These are phyloP conservation scores for Yamadazyma paraphyllophila DNA, from an alignment of 805 yeast species.

Conservation along the genomic window DNA sequence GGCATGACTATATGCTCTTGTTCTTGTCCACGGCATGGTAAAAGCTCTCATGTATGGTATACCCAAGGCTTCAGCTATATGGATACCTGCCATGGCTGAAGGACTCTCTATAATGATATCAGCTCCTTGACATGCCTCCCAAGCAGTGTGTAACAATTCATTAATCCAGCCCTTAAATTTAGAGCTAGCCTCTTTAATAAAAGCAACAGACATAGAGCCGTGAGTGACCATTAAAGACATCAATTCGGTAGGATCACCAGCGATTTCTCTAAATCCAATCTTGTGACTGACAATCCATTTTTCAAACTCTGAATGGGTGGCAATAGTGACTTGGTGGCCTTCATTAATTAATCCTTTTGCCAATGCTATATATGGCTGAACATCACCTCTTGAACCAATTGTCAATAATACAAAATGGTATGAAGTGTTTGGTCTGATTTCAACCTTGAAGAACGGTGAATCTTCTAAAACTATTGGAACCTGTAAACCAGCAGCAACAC, in stretches of 20 bases:
- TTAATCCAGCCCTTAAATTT: constrained; percentile 82
- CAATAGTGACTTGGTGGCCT: constrained; percentile 82
- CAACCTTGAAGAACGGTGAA: constrained; percentile 52
- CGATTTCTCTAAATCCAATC: constrained; percentile 67
- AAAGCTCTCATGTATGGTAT: constrained; percentile 93
- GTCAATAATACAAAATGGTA: constrained; percentile 70
- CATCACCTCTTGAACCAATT: constrained; percentile 95
- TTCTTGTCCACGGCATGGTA: constrained; percentile 98
- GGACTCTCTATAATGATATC: constrained; percentile 94
- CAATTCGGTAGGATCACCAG: constrained; percentile 90
- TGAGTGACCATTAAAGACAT: constrained; percentile 92
- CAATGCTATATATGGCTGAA: constrained; percentile 92
- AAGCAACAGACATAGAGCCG: constrained; percentile 80
- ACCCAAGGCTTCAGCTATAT: constrained; percentile 86
- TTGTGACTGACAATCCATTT: constrained; percentile 71
- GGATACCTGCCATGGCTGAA: constrained; percentile 92
- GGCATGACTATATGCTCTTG: constrained; percentile 95
- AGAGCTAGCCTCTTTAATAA: constrained; percentile 76
- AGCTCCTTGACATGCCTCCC: constrained; percentile 82
- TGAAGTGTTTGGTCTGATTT: constrained; percentile 51
- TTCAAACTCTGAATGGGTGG: constrained; percentile 80
- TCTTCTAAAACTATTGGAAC: constrained; percentile 70
- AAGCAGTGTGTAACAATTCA: constrained; percentile 67
- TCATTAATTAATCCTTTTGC: constrained; percentile 74
- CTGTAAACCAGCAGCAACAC: constrained; percentile 57